Conservation (phyloP, 768 basidiomycete genomes). For the Suillus plorans region DNA sequence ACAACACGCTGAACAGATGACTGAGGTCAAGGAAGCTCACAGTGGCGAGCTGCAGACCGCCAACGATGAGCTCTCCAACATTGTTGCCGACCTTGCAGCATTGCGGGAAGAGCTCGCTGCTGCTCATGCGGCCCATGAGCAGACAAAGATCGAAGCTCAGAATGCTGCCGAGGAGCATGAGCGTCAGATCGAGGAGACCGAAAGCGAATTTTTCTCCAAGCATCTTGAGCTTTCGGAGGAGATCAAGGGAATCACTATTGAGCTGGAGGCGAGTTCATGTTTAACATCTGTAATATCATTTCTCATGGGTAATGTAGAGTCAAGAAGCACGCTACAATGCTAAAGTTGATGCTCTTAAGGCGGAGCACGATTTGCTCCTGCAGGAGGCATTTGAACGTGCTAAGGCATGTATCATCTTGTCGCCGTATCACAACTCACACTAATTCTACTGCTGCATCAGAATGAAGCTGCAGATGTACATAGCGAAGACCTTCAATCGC, state of each 20-base stretch:
- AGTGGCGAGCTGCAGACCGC: slow-evolving; percentile 45
- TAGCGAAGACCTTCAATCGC: slow-evolving; percentile 63
- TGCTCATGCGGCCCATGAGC: slow-evolving; percentile 47
- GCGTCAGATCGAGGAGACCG: slow-evolving; percentile 50
- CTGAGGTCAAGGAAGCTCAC: slow-evolving; percentile 43
- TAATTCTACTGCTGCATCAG: slow-evolving; percentile 33
- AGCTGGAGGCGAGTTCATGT: slow-evolving; percentile 59
- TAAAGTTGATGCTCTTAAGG: slow-evolving; percentile 65
- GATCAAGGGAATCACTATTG: slow-evolving; percentile 52
- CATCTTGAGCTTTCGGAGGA: slow-evolving; percentile 55
- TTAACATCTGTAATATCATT: background rate
- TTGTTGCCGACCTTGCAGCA: slow-evolving; percentile 43
- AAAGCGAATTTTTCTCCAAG: slow-evolving; percentile 47
- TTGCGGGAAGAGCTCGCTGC: slow-evolving; percentile 48
- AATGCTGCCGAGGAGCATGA: slow-evolving; percentile 48
- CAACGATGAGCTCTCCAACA: slow-evolving; percentile 42
- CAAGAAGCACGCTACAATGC: slow-evolving; percentile 69
- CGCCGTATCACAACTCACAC: background rate
- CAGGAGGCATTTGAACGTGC: slow-evolving; percentile 75
- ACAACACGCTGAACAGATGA: slow-evolving; percentile 39
- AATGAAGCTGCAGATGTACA: slow-evolving; percentile 71
- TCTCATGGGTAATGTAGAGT: slow-evolving; percentile 38
- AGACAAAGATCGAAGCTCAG: slow-evolving; percentile 43
- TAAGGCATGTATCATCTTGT: slow-evolving; percentile 50
- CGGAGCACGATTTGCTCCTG: slow-evolving; percentile 60